Conservation (phyloP, 768 basidiomycete species). For the Suillus spraguei region DNA sequence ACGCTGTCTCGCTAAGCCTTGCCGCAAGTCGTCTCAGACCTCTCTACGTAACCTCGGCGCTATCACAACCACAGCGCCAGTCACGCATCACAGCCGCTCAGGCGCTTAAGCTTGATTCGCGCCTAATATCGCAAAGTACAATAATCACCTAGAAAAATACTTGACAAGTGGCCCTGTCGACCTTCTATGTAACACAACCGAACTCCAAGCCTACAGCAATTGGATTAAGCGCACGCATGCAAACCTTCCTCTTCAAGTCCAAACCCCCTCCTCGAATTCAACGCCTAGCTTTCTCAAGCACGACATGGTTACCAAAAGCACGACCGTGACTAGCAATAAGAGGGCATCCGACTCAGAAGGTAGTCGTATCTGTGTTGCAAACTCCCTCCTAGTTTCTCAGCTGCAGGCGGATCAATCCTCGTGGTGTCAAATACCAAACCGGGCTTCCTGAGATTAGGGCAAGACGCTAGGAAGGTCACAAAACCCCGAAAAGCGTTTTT, state of each 20-base stretch:
- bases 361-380: not conserved
- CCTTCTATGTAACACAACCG: not conserved
- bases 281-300: not conserved
- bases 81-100: not conserved
- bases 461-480: not conserved
- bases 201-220: not conserved
- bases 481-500: not conserved
- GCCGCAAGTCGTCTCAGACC: not conserved
- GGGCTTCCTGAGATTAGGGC: not conserved
- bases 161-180: not conserved
- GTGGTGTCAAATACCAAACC: not conserved
- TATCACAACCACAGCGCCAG: not conserved
- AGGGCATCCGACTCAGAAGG: not conserved
- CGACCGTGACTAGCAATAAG: not conserved
- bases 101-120: not conserved
- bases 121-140: not conserved
- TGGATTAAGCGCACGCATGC: not conserved
- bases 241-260: not conserved
- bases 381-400: not conserved
- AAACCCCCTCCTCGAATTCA: not conserved
- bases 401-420: not conserved
- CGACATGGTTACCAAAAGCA: not conserved
- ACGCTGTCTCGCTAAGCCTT: not conserved
- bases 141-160: not conserved
- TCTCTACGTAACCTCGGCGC: not conserved